Percentiles rank a stretch among this genome's conserved stretches.
Conservation (phyloP, 2,329 filamentous ascomycete genomes). For the Monilinia polystroma region DNA sequence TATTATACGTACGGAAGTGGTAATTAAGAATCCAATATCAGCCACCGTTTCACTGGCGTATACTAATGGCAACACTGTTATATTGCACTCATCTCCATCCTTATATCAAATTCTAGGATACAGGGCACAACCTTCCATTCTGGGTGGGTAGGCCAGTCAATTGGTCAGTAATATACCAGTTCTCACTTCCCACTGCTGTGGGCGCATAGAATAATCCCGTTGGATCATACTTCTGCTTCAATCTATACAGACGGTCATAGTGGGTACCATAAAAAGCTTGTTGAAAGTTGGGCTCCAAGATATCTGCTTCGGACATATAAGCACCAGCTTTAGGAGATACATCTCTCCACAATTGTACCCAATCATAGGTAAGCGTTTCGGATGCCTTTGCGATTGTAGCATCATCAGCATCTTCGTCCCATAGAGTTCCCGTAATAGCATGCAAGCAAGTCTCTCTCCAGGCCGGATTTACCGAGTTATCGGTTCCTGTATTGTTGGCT, state of each 20-base stretch:
- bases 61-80: too few species aligned
- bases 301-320: constrained; percentile 26
- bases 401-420: too few species aligned
- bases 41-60: too few species aligned
- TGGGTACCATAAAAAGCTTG: constrained; percentile 44
- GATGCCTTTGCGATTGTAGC: background rate
- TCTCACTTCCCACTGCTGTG: constrained; percentile 30
- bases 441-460: too few species aligned
- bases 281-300: constrained; percentile 23
- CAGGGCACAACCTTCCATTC: constrained; percentile 1
- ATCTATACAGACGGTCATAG: constrained; percentile 29
- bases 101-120: background rate
- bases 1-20: too few species aligned
- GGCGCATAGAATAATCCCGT: constrained; percentile 27
- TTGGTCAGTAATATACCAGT: constrained; percentile 40
- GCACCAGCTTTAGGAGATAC: constrained; percentile 22
- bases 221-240: constrained; percentile 30
- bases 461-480: too few species aligned
- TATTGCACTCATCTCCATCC: background rate
- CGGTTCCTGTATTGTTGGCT: too few species aligned
- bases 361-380: constrained; percentile 26
- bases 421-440: too few species aligned
- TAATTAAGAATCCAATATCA: too few species aligned
- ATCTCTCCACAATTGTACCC: constrained; percentile 28
- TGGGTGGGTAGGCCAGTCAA: constrained; percentile 6